Evolutionary conservation across 345 rosid genomes (phyloP), one percentile per base, ranked within the genome.

Genomic region (Acer yangbiense): DNA sequence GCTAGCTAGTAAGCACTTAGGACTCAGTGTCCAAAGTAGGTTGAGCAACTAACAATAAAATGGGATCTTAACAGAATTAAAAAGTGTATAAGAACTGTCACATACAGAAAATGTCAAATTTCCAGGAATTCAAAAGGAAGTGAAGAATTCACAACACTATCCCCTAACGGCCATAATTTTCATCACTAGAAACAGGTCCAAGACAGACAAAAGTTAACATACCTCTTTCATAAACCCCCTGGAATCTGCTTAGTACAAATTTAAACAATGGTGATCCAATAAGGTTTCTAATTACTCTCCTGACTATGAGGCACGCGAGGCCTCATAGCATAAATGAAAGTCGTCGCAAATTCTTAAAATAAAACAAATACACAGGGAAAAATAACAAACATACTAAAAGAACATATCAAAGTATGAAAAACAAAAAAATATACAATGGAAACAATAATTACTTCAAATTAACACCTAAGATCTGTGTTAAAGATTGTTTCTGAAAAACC

Each of bases 201-300:
- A 35, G 6, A 35, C 39, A 35, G 39, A 35, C 39, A 35, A 35
- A 35, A 35, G 39, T 0, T 55, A 54, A 76, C 83, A 63, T 82
- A 74, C 77, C 82, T 80, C 72, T 48, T 41, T 73, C 54, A 55
- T 72, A 70, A 75, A 80, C 65, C 67, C 67, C 81, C 79, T 64
- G 68, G 71, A 81, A 82, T 73, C 68, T 72, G 81, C 74, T 76
- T 70, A 32, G n/a, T 32, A 32, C 48, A 55, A 72, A 39, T 57
- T 55, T 55, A 72, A 71, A 71, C 83, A 65, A 79, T 69, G 71
- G 85, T 57, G 7, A 77, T 39, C 79, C 72, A 62, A 81, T 48
- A 63, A 72, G 68, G 74, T 74, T 75, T 79, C 35, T 41, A 64
- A 73, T 75, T 72, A 80, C 81, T 77, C 78, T 81, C 71, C 76